Conservation (phyloP, 306 rosid genomes). For the Acacia melanoxylon region DNA sequence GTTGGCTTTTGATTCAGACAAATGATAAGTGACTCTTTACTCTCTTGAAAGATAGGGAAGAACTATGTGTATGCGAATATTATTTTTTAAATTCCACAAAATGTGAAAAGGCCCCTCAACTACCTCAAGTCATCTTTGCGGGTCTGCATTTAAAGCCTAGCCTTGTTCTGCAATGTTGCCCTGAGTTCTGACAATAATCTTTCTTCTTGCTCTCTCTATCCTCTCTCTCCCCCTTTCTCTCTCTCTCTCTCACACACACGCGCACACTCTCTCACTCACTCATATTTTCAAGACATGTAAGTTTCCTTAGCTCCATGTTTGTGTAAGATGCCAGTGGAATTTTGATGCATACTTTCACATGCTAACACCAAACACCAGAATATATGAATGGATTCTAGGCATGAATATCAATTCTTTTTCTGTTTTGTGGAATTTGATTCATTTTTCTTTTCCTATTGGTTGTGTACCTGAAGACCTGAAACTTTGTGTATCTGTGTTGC, state of each 20-base stretch:
- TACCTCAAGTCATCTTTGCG: conserved; percentile 25
- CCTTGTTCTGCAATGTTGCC: conserved; percentile 23
- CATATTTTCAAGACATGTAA: not conserved
- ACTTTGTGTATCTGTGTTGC: not conserved
- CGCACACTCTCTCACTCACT: not conserved
- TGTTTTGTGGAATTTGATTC: not conserved
- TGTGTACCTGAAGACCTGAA: not conserved
- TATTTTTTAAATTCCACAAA: not conserved
- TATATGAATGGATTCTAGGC: not conserved
- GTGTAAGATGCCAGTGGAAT: not conserved
- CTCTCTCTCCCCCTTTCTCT: conserved; percentile 6
- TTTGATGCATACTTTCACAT: not conserved
- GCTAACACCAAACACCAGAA: not conserved
- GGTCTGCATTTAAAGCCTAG: conserved; percentile 3
- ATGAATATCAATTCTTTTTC: not conserved
- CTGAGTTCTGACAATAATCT: conserved; percentile 5
- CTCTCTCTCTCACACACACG: no score
- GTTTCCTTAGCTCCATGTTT: not conserved
- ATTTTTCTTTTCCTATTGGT: conserved; percentile 4
- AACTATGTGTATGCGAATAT: not conserved
- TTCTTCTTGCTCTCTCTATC: not conserved
- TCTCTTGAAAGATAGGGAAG: conserved; percentile 26
- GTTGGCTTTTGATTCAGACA: not conserved
- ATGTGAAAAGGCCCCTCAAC: conserved; percentile 10
- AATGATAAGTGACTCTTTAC: not conserved